phyloP scores from a whole-genome alignment of 768 basidiomycete species.

The Coprinopsis marcescibilis region DNA sequence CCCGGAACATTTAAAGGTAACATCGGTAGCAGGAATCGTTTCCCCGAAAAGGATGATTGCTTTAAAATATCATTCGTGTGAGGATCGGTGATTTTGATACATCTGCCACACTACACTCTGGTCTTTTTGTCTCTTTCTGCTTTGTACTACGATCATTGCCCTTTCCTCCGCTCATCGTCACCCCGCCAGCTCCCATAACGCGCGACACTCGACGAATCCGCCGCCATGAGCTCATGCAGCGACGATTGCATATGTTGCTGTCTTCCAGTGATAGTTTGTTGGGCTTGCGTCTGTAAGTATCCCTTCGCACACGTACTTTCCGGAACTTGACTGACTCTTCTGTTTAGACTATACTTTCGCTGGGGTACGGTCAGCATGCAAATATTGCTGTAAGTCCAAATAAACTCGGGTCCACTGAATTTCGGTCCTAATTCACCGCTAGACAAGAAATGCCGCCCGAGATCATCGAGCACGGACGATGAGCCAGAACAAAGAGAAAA shows the following conservation, averaged over 20 bases:
- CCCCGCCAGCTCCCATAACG: too few relatives aligned
- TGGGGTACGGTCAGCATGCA: background rate
- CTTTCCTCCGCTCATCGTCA: too few relatives aligned
- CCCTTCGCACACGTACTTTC: background rate
- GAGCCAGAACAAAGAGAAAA: background rate
- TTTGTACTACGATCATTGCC: too few relatives aligned
- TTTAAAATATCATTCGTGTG: too few relatives aligned
- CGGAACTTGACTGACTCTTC: background rate
- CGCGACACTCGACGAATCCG: too few relatives aligned
- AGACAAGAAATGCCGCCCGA: conserved; percentile 1
- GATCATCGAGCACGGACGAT: background rate
- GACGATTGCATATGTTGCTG: conserved; percentile 12
- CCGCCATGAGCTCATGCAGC: conserved; percentile 8
- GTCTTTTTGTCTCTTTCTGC: too few relatives aligned
- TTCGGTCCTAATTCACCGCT: background rate
- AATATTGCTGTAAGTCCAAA: conserved; percentile 2
- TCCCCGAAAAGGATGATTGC: too few relatives aligned
- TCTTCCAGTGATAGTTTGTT: conserved; percentile 6
- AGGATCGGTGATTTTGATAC: too few relatives aligned
- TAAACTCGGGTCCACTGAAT: background rate
- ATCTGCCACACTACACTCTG: too few relatives aligned
- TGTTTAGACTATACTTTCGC: background rate
- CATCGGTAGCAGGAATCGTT: too few relatives aligned
- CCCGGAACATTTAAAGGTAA: too few relatives aligned
- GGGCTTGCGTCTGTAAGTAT: conserved; percentile 10